phyloP scores from a whole-genome alignment of 768 basidiomycete genomes.

The Tylopilus plumbeoviolaceoides region DNA sequence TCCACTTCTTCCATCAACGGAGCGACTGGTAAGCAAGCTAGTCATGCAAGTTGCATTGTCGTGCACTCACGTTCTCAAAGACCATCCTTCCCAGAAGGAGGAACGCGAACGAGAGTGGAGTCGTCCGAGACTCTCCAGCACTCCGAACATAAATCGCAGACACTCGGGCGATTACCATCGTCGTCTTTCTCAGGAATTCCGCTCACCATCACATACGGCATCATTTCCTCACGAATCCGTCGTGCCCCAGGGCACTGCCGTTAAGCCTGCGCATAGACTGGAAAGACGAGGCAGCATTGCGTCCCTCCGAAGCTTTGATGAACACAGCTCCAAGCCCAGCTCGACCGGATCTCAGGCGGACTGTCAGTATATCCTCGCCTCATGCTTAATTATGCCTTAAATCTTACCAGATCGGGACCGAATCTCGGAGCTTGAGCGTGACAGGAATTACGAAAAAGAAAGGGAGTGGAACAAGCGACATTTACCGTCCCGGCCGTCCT shows the following conservation, averaged over 20 bases:
- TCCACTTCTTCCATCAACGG: slow-evolving; percentile 24
- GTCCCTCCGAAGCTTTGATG: slow-evolving; percentile 41
- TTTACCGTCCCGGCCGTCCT: slow-evolving; percentile 38
- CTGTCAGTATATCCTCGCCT: slow-evolving; percentile 35
- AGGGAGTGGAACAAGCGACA: slow-evolving; percentile 53
- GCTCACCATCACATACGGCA: slow-evolving; percentile 22
- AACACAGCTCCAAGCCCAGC: slow-evolving; percentile 39
- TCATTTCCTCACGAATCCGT: slow-evolving; percentile 16
- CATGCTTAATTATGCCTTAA: neutral
- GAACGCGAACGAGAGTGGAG: slow-evolving; percentile 47
- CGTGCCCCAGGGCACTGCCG: slow-evolving; percentile 7
- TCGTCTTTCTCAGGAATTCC: slow-evolving; percentile 28
- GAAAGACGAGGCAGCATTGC: slow-evolving; percentile 35
- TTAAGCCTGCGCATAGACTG: slow-evolving; percentile 7
- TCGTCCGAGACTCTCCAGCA: slow-evolving; percentile 27
- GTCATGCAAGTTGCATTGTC: neutral
- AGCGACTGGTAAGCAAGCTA: slow-evolving; percentile 22
- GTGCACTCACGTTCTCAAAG: slow-evolving; percentile 16
- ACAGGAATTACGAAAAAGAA: slow-evolving; percentile 46
- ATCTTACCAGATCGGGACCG: slow-evolving; percentile 42
- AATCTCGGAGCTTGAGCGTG: slow-evolving; percentile 38
- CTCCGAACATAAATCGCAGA: slow-evolving; percentile 24
- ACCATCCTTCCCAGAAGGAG: slow-evolving; percentile 28
- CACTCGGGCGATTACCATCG: slow-evolving; percentile 26
- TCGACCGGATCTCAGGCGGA: slow-evolving; percentile 50